phyloP scores from a whole-genome alignment of 768 basidiomycete species.

The Punctularia strigosozonata region DNA sequence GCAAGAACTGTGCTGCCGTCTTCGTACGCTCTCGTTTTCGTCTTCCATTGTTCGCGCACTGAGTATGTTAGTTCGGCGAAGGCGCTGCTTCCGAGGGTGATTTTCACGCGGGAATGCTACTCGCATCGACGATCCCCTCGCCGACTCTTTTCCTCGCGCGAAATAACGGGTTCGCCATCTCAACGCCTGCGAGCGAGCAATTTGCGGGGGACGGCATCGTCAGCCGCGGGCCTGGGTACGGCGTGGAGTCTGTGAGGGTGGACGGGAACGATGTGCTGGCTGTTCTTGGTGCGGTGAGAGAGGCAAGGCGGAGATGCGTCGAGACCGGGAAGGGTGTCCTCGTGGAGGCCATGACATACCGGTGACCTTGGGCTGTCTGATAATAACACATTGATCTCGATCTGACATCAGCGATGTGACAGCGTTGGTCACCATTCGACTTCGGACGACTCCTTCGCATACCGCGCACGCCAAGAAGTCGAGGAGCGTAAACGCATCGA shows the following conservation, averaged over 20 bases:
- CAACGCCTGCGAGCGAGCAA: constrained; percentile 82
- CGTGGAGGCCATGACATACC: constrained; percentile 86
- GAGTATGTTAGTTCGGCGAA: constrained; percentile 94
- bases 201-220: constrained; percentile 92
- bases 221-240: constrained; percentile 83
- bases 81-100: constrained; percentile 93
- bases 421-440: constrained; percentile 93
- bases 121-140: constrained; percentile 66
- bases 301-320: constrained; percentile 59
- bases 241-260: constrained; percentile 83
- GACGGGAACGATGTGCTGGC: constrained; percentile 92
- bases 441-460: constrained; percentile 93
- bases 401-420: constrained; percentile 1
- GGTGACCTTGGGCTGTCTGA: constrained; percentile 24
- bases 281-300: constrained; percentile 61
- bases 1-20: constrained; percentile 72
- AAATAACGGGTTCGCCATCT: constrained; percentile 92
- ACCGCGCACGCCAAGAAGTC: constrained; percentile 80
- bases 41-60: too few species aligned
- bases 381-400: not conserved
- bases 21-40: too few species aligned
- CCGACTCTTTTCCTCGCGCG: constrained; percentile 67
- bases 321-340: constrained; percentile 75
- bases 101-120: constrained; percentile 83
- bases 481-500: constrained; percentile 87